phyloP scores from a whole-genome alignment of 1,284 basidiomycete genomes.

The Sanghuangporus weigelae region DNA sequence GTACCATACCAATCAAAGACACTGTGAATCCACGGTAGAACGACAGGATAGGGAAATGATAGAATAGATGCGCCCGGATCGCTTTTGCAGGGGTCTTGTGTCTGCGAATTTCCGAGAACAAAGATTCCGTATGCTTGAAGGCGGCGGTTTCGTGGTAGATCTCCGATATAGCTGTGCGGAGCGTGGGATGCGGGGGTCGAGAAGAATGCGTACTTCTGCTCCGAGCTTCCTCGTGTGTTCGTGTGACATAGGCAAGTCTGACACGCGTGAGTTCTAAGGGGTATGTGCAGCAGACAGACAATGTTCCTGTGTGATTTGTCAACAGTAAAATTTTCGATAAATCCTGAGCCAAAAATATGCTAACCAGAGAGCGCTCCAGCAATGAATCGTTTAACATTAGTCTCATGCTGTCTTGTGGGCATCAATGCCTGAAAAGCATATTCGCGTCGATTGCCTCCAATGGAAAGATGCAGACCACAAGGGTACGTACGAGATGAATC shows the following conservation, averaged over 20 bases:
- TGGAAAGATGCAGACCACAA: not conserved
- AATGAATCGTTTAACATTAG: constrained; percentile 77
- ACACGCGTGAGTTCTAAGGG: constrained; percentile 95
- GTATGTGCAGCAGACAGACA: constrained; percentile 90
- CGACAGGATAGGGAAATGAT: constrained; percentile 70
- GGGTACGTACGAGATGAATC: constrained; percentile 58
- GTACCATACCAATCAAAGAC: constrained; percentile 89
- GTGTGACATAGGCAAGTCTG: constrained; percentile 88
- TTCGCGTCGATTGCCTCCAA: not conserved
- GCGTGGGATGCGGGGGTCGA: constrained; percentile 37
- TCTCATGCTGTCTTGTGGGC: constrained; percentile 77
- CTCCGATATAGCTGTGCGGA: constrained; percentile 50
- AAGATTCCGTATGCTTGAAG: constrained; percentile 22
- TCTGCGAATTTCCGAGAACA: constrained; percentile 12
- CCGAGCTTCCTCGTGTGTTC: constrained; percentile 24
- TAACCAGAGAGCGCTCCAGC: constrained; percentile 87
- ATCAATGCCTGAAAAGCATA: constrained; percentile 56
- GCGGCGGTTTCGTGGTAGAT: constrained; percentile 67
- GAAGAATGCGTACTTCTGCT: constrained; percentile 13
- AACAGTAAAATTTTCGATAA: not conserved
- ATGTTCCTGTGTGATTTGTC: constrained; percentile 53
- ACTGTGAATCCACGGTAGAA: constrained; percentile 97
- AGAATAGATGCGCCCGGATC: constrained; percentile 33
- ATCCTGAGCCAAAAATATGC: constrained; percentile 20
- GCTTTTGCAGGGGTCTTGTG: constrained; percentile 5